Evolutionary conservation across 305 asterid species (phyloP), one percentile per base, ranked within the genome.

Genomic region (Euphrasia arctica): DNA sequence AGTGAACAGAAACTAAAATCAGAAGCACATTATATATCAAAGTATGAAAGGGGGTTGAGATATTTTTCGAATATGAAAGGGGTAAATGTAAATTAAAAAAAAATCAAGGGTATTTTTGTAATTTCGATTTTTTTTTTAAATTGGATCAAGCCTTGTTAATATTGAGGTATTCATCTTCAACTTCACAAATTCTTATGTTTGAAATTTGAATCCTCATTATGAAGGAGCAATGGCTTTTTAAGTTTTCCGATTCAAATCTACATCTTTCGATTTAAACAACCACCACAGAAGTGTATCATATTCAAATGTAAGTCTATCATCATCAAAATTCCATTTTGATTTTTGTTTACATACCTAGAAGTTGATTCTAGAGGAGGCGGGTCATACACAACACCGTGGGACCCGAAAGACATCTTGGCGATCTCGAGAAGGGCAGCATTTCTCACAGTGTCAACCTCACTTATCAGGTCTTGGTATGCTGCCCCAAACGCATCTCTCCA

Each of bases 401-500:
- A 79, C 15, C 80, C 77, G 62, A 92, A 72, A 14, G 96, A 92
- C 97, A 92, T 80, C 82, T 83, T 90, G 13, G 97, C 96, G n/a
- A 92, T 89, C 85, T 89, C 96, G 0, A 83, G 62, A 61, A 92
- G 77, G 50, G 97, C 98, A n/a, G 83, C 42, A 7, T 87, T 60
- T n/a, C 77, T 77, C 47, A 80, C 70, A 9, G 61, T 39, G 3
- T 86, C 61, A 60, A 74, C 78, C 55, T 87, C 97, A 65, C 89
- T 83, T 12, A 78, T 85, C 83, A 92, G 62, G 64, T 92, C 91
- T 64, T 85, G 86, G 63, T 87, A 92, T 0, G 98, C 98, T 42
- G 98, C 98, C 74, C 85, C 90, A 52, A 90, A 92, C 27, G 98
- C 96, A 5, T 83, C 88, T 71, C 82, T 79, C 98, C 98, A 92